Evolutionary conservation across 306 rosid species (phyloP).

Genomic region (Oemleria cerasiformis): DNA sequence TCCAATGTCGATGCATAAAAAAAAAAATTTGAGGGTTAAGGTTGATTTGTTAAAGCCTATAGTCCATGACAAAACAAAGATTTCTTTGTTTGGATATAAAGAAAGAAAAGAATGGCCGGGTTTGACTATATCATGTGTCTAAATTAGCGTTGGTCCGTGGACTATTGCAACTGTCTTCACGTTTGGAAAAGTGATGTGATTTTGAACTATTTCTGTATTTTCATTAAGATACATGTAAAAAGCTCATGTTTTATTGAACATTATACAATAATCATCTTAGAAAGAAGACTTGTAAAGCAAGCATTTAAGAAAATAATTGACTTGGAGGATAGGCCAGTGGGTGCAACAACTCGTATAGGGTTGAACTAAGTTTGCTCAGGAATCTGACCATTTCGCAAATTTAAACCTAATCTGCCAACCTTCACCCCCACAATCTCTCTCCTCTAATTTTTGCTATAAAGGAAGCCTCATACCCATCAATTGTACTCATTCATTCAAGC

Average conservation of each 20-base stretch:
- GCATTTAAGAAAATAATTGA: slow-evolving; percentile 34
- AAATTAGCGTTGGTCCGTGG: neutral
- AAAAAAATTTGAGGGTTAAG: too few species aligned
- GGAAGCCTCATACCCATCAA: slow-evolving; percentile 26
- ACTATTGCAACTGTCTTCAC: neutral
- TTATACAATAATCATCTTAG: slow-evolving; percentile 12
- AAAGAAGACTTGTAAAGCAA: slow-evolving; percentile 51
- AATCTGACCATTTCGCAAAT: slow-evolving; percentile 34
- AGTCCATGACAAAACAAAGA: too few species aligned
- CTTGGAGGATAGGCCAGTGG: slow-evolving; percentile 52
- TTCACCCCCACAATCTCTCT: slow-evolving; percentile 31
- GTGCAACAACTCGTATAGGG: slow-evolving; percentile 74
- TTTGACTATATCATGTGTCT: neutral
- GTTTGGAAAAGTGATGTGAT: neutral
- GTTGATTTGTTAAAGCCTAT: too few species aligned
- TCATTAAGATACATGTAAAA: neutral
- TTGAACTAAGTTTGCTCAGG: slow-evolving; percentile 53
- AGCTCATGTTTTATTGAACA: slow-evolving; percentile 10
- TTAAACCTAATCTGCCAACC: slow-evolving; percentile 72
- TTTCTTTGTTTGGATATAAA: too few species aligned
- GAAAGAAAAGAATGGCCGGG: neutral
- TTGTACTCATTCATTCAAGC: slow-evolving; percentile 17
- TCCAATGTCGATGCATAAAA: too few species aligned
- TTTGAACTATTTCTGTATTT: neutral
- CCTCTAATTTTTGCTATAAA: slow-evolving; percentile 36